Evolutionary conservation across 768 basidiomycete genomes (phyloP).

Genomic region (Mycena olivaceomarginata): DNA sequence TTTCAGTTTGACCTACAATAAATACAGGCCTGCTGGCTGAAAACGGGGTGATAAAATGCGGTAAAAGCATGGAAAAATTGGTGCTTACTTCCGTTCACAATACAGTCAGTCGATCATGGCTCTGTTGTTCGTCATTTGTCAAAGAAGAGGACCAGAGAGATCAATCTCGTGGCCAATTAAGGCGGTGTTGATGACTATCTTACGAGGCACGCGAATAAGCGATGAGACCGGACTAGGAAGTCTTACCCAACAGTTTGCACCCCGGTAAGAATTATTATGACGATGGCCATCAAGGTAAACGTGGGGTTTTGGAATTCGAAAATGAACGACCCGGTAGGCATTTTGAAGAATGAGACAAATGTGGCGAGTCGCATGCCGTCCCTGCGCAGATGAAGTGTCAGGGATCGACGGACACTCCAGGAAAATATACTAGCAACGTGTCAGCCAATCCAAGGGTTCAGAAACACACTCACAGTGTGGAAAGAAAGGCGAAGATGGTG

Average conservation of each 20-base stretch:
- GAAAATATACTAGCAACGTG: neutral
- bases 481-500: neutral
- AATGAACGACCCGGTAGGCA: neutral
- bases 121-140: neutral
- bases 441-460: neutral
- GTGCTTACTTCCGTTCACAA: neutral
- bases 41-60: neutral
- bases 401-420: neutral
- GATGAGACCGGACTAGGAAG: neutral
- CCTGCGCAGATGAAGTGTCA: neutral
- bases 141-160: neutral
- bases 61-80: neutral
- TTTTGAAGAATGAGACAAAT: neutral
- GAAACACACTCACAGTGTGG: neutral
- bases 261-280: constrained; percentile 10
- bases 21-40: neutral
- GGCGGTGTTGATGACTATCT: neutral
- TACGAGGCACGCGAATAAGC: neutral
- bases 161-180: constrained; percentile 3
- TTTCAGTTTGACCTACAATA: neutral
- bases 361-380: neutral
- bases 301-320: neutral
- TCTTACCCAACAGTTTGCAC: neutral
- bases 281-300: neutral
- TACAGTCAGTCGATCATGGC: neutral